A percentile compares a stretch with the other conserved stretches of the same genome.
Evolutionary conservation across 2,329 filamentous ascomycete genomes (phyloP).

Genomic region (Cordyceps fumosorosea): DNA sequence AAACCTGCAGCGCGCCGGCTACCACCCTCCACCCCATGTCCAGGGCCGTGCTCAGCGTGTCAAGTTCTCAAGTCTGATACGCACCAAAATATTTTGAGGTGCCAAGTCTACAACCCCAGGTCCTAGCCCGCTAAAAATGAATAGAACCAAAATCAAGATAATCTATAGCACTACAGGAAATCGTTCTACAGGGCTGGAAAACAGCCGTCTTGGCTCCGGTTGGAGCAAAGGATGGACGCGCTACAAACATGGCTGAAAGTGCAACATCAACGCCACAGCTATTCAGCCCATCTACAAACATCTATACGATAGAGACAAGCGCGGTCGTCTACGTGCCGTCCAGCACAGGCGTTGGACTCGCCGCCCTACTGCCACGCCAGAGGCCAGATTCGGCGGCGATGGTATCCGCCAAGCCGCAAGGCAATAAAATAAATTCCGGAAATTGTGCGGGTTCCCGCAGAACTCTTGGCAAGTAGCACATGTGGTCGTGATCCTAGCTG

Average conservation of each 20-base stretch:
- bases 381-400: background rate
- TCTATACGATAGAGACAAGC: too few relatives aligned
- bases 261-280: background rate
- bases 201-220: background rate
- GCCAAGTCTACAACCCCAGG: background rate
- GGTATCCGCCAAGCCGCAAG: background rate
- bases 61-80: conserved; percentile 3
- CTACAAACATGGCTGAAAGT: background rate
- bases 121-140: background rate
- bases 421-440: background rate
- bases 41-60: background rate
- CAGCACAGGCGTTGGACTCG: too few relatives aligned
- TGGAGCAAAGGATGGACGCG: background rate
- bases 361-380: too few relatives aligned
- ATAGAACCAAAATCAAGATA: background rate
- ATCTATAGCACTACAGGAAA: background rate
- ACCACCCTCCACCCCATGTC: background rate
- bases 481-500: background rate
- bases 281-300: too few relatives aligned
- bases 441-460: background rate
- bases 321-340: too few relatives aligned
- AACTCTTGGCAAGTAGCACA: background rate
- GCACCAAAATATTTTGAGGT: background rate
- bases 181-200: background rate
- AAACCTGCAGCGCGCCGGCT: background rate